Conservation (phyloP, 176 grass and related monocot species). For the Rhipidocladum racemiflorum region DNA sequence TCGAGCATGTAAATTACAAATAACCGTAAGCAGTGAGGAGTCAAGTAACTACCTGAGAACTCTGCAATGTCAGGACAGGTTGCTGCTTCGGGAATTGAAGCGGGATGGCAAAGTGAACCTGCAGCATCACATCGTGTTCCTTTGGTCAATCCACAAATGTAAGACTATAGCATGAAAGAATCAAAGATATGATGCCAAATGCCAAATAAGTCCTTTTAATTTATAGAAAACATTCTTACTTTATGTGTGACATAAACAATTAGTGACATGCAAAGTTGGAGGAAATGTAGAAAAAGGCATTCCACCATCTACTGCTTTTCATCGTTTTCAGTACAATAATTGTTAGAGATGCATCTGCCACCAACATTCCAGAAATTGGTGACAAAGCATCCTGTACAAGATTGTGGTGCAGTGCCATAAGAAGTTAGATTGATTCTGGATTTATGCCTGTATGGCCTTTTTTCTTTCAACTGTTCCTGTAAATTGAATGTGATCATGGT, state of each 20-base stretch:
- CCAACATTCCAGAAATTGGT: background rate
- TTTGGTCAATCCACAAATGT: conserved; percentile 1
- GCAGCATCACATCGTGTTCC: conserved; percentile 35
- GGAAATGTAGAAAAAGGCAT: background rate
- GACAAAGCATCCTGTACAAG: background rate
- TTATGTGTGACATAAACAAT: background rate
- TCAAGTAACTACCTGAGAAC: conserved; percentile 68
- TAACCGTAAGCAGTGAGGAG: background rate
- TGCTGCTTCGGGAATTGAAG: conserved; percentile 86
- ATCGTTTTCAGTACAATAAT: conserved; percentile 10
- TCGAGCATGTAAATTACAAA: conserved; percentile 28
- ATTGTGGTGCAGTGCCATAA: background rate
- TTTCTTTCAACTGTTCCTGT: background rate
- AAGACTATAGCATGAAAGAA: conserved; percentile 11
- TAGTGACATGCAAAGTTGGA: background rate
- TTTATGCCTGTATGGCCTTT: background rate
- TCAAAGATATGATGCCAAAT: background rate
- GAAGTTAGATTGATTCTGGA: background rate
- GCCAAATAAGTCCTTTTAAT: background rate
- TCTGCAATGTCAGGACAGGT: conserved; percentile 66
- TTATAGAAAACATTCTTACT: background rate
- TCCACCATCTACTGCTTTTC: background rate
- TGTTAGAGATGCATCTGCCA: background rate
- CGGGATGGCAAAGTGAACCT: conserved; percentile 93
- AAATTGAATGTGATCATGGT: background rate